Evolutionary conservation across 169 alveolate genomes (phyloP).

Genomic region (Plasmodium reichenowi): DNA sequence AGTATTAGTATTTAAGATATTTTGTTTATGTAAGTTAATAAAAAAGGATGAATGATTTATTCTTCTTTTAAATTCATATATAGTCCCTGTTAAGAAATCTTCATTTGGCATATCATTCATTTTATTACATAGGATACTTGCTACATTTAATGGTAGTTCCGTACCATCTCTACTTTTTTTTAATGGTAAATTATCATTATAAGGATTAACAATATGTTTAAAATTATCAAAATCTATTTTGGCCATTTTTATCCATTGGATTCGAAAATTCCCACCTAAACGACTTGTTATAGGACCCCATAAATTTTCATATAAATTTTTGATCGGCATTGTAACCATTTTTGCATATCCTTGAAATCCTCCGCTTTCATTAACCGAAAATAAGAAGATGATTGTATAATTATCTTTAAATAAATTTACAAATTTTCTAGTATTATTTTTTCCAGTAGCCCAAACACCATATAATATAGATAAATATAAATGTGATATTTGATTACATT

Average conservation of each 20-base stretch:
- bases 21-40: conserved; percentile 41
- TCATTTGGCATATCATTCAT: conserved; percentile 51
- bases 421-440: conserved; percentile 80
- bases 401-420: conserved; percentile 76
- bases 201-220: conserved; percentile 83
- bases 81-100: conserved; percentile 64
- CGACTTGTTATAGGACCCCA: conserved; percentile 85
- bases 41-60: conserved; percentile 50
- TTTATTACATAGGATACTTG: conserved; percentile 80
- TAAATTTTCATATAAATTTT: conserved; percentile 80
- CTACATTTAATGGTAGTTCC: conserved; percentile 85
- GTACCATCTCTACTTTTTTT: conserved; percentile 89
- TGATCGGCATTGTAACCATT: conserved; percentile 83
- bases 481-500: conserved; percentile 84
- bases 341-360: conserved; percentile 89
- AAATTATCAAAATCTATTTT: conserved; percentile 84
- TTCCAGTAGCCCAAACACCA: conserved; percentile 90
- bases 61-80: conserved; percentile 71
- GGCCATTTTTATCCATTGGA: conserved; percentile 88
- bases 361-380: conserved; percentile 89
- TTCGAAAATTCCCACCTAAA: conserved; percentile 89
- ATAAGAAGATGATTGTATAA: conserved; percentile 84
- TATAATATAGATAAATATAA: conserved; percentile 82
- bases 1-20: conserved; percentile 47
- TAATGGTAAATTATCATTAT: conserved; percentile 85